Conservation (phyloP, 768 basidiomycete genomes). For the Podaxis pistillaris region DNA sequence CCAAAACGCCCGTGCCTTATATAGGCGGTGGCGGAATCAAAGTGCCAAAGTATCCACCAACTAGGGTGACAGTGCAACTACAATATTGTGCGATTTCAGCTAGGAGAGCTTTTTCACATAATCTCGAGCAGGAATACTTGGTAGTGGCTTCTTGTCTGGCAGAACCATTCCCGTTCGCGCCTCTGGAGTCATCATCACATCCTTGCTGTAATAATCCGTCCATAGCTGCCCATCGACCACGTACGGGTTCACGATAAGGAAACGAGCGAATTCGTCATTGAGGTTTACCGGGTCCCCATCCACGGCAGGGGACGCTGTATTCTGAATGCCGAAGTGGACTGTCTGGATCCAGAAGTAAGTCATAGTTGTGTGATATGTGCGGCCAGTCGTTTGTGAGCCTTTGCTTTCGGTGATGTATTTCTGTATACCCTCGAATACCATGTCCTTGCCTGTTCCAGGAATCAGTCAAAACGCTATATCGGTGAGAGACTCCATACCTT, state of each 20-base stretch:
- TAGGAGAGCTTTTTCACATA: background rate
- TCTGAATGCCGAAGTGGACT: conserved; percentile 44
- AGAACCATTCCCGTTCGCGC: conserved; percentile 42
- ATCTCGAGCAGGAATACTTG: conserved; percentile 37
- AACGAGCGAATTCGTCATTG: conserved; percentile 32
- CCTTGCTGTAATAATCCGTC: conserved; percentile 43
- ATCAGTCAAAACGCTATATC: background rate
- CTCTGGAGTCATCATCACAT: conserved; percentile 39
- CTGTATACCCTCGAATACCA: conserved; percentile 41
- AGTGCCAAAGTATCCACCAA: too few relatives aligned
- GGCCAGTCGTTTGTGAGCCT: conserved; percentile 33
- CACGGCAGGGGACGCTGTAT: conserved; percentile 24
- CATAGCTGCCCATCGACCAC: conserved; percentile 40
- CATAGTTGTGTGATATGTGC: conserved; percentile 45
- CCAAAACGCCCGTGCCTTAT: too few relatives aligned
- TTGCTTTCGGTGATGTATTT: conserved; percentile 35
- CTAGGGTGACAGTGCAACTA: too few relatives aligned
- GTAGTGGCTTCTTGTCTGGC: conserved; percentile 42
- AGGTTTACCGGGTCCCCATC: background rate
- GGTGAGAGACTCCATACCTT: conserved; percentile 27
- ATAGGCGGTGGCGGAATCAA: too few relatives aligned
- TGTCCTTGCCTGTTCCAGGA: conserved; percentile 34
- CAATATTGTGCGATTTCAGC: too few relatives aligned
- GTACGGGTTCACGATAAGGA: conserved; percentile 39
- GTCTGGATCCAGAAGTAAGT: conserved; percentile 53